phyloP scores from a whole-genome alignment of 495 filamentous ascomycete species.

The Neurospora sp. region DNA sequence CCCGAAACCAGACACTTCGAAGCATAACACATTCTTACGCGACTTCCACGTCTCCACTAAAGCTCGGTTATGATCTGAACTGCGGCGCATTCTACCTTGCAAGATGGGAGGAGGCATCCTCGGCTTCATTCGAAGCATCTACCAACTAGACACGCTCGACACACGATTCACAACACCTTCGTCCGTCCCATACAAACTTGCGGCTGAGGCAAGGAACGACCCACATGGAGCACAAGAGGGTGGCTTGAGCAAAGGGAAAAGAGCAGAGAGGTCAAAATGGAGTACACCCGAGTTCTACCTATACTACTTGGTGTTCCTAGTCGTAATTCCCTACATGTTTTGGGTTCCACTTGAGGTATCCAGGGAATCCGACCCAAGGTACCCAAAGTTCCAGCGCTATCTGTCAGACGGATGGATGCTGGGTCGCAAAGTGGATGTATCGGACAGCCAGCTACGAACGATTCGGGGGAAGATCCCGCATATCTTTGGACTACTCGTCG shows the following conservation, averaged over 20 bases:
- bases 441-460: conserved; percentile 77
- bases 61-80: not conserved
- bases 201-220: conserved; percentile 31
- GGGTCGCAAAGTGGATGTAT: conserved; percentile 93
- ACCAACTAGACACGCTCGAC: conserved; percentile 86
- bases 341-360: conserved; percentile 78
- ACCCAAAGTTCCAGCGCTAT: conserved; percentile 57
- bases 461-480: conserved; percentile 84
- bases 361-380: conserved; percentile 75
- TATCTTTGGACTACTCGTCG: conserved; percentile 55
- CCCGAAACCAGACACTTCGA: not conserved
- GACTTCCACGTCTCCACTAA: not conserved
- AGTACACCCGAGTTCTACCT: conserved; percentile 74
- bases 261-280: conserved; percentile 58
- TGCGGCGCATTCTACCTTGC: not conserved
- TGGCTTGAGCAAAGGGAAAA: conserved; percentile 25
- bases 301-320: conserved; percentile 64
- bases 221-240: conserved; percentile 18
- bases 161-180: conserved; percentile 75
- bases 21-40: not conserved
- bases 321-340: conserved; percentile 79
- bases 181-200: conserved; percentile 49
- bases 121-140: conserved; percentile 47
- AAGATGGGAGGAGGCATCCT: conserved; percentile 20
- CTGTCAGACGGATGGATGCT: conserved; percentile 85